phyloP scores from a whole-genome alignment of 2,329 filamentous ascomycete species.

The Arthrobotrys sphaeroides region DNA sequence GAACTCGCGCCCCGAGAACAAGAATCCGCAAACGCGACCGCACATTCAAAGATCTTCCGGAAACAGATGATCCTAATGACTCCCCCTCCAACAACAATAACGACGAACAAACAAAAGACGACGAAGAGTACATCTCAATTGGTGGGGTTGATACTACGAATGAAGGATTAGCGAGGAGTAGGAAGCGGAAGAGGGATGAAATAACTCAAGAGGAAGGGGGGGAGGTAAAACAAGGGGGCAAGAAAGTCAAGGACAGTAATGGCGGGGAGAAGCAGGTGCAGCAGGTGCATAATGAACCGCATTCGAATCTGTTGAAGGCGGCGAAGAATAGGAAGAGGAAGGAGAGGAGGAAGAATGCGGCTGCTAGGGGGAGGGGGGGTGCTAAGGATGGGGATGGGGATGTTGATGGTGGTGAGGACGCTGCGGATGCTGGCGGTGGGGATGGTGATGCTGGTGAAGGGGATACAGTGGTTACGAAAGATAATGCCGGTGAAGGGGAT shows the following conservation, averaged over 20 bases:
- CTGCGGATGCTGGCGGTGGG: slow-evolving; percentile 5
- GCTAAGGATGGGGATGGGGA: neutral
- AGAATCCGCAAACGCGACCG: slow-evolving; percentile 27
- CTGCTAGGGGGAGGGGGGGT: neutral
- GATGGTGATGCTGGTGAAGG: neutral
- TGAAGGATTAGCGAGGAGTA: slow-evolving; percentile 24
- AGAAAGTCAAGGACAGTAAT: neutral
- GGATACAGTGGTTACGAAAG: neutral
- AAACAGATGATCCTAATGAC: slow-evolving; percentile 13
- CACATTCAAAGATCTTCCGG: slow-evolving; percentile 25
- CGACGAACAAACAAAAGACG: neutral
- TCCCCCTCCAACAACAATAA: no score
- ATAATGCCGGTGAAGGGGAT: neutral
- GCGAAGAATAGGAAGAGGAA: slow-evolving; percentile 38
- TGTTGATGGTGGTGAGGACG: neutral
- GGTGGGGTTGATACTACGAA: slow-evolving; percentile 32
- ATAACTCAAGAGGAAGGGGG: neutral
- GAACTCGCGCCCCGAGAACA: slow-evolving; percentile 11
- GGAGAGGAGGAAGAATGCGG: slow-evolving; percentile 22
- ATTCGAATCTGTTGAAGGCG: neutral
- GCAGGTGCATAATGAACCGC: neutral
- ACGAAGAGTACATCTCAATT: slow-evolving; percentile 26
- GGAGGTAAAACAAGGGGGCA: neutral
- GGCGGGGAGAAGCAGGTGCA: neutral
- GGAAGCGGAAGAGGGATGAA: slow-evolving; percentile 29